Percentiles rank a stretch among this genome's conserved stretches.
Evolutionary conservation across 768 basidiomycete genomes (phyloP).

Genomic region (Serendipita sp.): DNA sequence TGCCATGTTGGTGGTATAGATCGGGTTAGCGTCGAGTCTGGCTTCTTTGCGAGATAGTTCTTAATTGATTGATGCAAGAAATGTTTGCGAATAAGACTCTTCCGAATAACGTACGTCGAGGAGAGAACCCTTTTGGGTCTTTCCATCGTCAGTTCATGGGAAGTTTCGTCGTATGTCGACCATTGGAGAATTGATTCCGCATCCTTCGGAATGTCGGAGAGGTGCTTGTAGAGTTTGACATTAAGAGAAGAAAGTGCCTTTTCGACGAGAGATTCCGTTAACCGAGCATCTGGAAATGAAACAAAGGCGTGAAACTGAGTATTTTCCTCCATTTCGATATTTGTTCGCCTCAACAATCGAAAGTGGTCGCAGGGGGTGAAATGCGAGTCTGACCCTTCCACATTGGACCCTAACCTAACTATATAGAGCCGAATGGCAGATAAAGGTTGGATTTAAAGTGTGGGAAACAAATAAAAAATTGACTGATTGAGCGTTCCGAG

Average conservation of each 20-base stretch:
- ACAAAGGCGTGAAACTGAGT: conserved; percentile 22
- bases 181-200: conserved; percentile 42
- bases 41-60: conserved; percentile 55
- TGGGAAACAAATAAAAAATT: background rate
- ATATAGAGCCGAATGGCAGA: background rate
- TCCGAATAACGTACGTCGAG: conserved; percentile 77
- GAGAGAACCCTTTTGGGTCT: conserved; percentile 38
- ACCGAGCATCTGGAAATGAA: conserved; percentile 38
- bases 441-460: background rate
- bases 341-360: background rate
- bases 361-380: background rate
- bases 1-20: conserved; percentile 64
- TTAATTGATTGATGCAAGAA: conserved; percentile 63
- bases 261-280: conserved; percentile 33
- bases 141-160: conserved; percentile 52
- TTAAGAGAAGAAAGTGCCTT: conserved; percentile 22
- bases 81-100: conserved; percentile 88
- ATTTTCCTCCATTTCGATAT: background rate
- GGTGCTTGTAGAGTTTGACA: conserved; percentile 8
- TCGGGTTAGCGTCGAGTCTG: conserved; percentile 32
- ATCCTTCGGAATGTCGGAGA: background rate
- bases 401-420: background rate
- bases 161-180: conserved; percentile 77
- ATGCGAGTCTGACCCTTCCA: background rate
- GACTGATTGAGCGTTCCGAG: background rate